Conservation (phyloP, 352 stramenopile genomes). For the Phytophthora tentaculata region DNA sequence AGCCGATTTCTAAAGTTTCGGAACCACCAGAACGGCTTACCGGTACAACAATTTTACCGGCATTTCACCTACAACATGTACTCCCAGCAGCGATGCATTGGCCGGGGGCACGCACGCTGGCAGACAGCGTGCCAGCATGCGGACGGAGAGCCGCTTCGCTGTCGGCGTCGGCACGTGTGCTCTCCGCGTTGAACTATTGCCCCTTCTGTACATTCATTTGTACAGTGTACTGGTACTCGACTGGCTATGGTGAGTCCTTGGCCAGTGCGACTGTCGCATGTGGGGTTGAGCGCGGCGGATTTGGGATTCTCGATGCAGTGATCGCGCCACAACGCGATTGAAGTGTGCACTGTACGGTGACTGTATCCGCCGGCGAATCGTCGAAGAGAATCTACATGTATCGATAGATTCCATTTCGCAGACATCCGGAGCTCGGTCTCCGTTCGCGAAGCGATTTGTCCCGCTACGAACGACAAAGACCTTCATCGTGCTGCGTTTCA, state of each 20-base stretch:
- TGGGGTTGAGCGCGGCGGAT: constrained; percentile 9
- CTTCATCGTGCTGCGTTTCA: too few species aligned
- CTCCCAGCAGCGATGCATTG: constrained; percentile 9
- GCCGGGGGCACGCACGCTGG: constrained; percentile 10
- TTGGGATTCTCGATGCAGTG: constrained; percentile 12
- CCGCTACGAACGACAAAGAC: background rate
- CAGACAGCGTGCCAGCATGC: constrained; percentile 5
- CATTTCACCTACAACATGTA: too few species aligned
- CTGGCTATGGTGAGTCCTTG: constrained; percentile 9
- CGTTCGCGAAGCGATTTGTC: constrained; percentile 9
- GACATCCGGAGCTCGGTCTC: constrained; percentile 14
- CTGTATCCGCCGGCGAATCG: too few species aligned
- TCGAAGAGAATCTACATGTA: too few species aligned
- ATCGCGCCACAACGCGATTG: background rate
- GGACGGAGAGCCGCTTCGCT: background rate
- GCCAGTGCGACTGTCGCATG: constrained; percentile 38
- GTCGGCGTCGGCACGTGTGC: background rate
- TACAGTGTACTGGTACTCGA: constrained; percentile 6
- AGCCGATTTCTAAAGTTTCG: constrained; percentile 3
- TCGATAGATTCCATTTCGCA: constrained; percentile 6
- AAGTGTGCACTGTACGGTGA: too few species aligned
- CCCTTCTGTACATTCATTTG: constrained; percentile 4
- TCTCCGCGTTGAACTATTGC: constrained; percentile 3
- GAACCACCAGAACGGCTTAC: background rate
- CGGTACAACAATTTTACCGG: too few species aligned